Evolutionary conservation across 106 monocot species (phyloP).

Genomic region (Dendrobium nobile): DNA sequence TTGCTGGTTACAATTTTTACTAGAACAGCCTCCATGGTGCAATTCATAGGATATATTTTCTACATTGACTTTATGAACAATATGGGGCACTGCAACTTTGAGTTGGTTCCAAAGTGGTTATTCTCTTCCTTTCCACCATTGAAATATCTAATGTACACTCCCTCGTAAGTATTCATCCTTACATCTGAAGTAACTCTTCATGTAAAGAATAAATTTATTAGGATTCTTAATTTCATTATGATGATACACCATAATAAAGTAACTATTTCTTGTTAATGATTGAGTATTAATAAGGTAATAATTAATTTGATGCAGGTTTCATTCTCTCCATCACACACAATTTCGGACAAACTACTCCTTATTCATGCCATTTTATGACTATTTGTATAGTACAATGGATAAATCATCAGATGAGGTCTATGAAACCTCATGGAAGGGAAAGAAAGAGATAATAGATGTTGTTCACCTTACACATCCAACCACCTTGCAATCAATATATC

Average conservation of each 20-base stretch:
- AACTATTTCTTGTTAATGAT: background rate
- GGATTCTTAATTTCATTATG: background rate
- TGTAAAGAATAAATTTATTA: background rate
- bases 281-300: background rate
- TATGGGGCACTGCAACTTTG: conserved; percentile 87
- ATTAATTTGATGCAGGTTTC: conserved; percentile 33
- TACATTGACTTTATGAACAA: conserved; percentile 90
- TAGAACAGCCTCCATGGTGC: conserved; percentile 28
- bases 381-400: conserved; percentile 60
- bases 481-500: conserved; percentile 51
- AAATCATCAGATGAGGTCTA: conserved; percentile 53
- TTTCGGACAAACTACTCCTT: conserved; percentile 72
- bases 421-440: conserved; percentile 39
- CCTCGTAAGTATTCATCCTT: conserved; percentile 58
- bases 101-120: conserved; percentile 56
- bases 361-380: conserved; percentile 82
- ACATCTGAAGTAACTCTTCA: background rate
- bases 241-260: background rate
- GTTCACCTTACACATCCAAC: conserved; percentile 79
- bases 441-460: conserved; percentile 48
- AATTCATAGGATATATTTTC: conserved; percentile 14
- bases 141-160: conserved; percentile 89
- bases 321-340: conserved; percentile 76
- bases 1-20: conserved; percentile 22
- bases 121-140: conserved; percentile 62